Base-by-base conservation (phyloP, 306 rosid species). In the Quercus gilva region DNA sequence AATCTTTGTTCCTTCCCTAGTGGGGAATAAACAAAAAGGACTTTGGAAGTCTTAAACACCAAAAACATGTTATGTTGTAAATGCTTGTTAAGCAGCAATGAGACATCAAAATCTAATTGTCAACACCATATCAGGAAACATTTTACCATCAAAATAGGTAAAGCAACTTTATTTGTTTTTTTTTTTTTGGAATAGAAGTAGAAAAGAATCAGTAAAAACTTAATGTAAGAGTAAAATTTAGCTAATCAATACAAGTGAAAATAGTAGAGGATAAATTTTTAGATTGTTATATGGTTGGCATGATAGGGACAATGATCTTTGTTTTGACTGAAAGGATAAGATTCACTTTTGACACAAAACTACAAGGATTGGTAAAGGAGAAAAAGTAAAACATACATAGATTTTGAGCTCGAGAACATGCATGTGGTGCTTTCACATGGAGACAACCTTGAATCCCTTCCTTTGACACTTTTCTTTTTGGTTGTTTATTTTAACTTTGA, bases 51-150 rank as follows among this genome's bases (percentile, higher is more conserved):
- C 31, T 63, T 4, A 28, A 26, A 55, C 67, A 37, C 45, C 45
- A 25, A 53, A 56, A 31, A 20, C 55, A 53, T 20, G 17, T 11
- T 29, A 17, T 13, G 5, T 4, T 1, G 67, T 20, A 55, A 55
- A 31, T 65, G 3, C 23, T 35, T 45, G 28, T 28, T 68, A 5
- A 51, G 15, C 64, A 28, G 23, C 43, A 64, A 64, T 17, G 70
- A 15, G 70, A 64, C 70, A 29, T 65, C 4, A 14, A 35, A 33
- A 49, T 53, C 55, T 69, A 20, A 68, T 55, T 20, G 45, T 33
- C n/a, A 35, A 55, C 55, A 35, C 26, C 20, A 37, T 69, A n/a
- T 77, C 58, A 37, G 31, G 72, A 78, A 55, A 55, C 81, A 69
- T 68, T 55, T 56, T 35, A 31, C 52, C 19, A 49, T n/a, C 52